A percentile compares a stretch with the other conserved stretches of the same genome.
phyloP scores from a whole-genome alignment of 768 basidiomycete genomes.

The Serendipita indica region DNA sequence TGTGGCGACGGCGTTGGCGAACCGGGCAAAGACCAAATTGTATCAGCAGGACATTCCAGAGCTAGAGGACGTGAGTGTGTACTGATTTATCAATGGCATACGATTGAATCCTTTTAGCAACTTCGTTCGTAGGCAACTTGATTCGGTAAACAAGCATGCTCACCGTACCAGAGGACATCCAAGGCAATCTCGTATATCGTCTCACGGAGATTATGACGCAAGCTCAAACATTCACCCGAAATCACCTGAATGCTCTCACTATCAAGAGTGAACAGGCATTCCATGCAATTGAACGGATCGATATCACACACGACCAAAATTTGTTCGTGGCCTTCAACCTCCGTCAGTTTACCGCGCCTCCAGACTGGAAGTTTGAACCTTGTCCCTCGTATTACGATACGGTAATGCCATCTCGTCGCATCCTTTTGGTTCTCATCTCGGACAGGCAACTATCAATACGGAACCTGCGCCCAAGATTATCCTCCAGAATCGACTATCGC shows the following conservation, averaged over 20 bases:
- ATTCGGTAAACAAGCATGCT: background rate
- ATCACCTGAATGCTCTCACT: slow-evolving; percentile 46
- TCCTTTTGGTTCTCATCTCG: background rate
- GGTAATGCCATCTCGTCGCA: slow-evolving; percentile 26
- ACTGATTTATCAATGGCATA: slow-evolving; percentile 9
- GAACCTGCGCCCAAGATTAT: slow-evolving; percentile 62
- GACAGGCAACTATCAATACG: slow-evolving; percentile 42
- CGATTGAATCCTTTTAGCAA: slow-evolving; percentile 31
- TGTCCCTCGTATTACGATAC: slow-evolving; percentile 63
- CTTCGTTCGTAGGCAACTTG: slow-evolving; percentile 37
- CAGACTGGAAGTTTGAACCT: slow-evolving; percentile 63
- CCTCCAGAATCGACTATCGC: slow-evolving; percentile 61
- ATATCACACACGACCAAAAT: slow-evolving; percentile 46
- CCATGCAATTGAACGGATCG: slow-evolving; percentile 34
- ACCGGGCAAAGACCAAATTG: slow-evolving; percentile 53
- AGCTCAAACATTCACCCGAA: slow-evolving; percentile 42
- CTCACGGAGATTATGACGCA: slow-evolving; percentile 41
- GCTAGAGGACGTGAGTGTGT: slow-evolving; percentile 53
- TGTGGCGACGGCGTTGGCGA: slow-evolving; percentile 54
- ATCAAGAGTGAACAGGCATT: slow-evolving; percentile 34
- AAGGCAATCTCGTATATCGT: slow-evolving; percentile 43
- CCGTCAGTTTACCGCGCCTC: slow-evolving; percentile 46
- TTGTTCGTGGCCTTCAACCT: slow-evolving; percentile 61
- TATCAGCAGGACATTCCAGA: slow-evolving; percentile 53
- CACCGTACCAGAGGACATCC: slow-evolving; percentile 42